Evolutionary conservation across 805 yeast genomes (phyloP).

Genomic region (Metschnikowia gelsemii): DNA sequence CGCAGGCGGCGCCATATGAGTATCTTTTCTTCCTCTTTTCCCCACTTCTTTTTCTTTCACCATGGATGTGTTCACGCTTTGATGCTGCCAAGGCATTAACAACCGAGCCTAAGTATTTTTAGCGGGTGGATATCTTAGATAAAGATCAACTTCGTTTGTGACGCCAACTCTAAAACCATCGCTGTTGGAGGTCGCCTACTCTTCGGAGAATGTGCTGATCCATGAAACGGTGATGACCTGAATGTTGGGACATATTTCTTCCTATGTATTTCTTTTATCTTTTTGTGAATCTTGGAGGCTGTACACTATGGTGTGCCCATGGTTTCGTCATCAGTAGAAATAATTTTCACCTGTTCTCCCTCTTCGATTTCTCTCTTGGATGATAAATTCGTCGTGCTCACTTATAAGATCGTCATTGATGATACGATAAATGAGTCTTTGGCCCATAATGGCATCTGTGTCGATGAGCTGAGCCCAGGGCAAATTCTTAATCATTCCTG

Average conservation of each 20-base stretch:
- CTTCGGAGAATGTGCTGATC: conserved; percentile 57
- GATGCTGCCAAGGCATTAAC: conserved; percentile 19
- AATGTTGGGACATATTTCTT: conserved; percentile 60
- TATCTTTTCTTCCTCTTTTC: background rate
- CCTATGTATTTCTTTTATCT: background rate
- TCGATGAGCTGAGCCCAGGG: conserved; percentile 42
- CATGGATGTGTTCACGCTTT: conserved; percentile 9
- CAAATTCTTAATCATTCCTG: conserved; percentile 51
- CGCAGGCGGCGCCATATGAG: background rate
- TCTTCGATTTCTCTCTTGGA: conserved; percentile 37
- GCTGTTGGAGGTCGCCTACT: conserved; percentile 91
- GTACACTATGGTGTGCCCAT: background rate
- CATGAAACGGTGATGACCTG: conserved; percentile 98
- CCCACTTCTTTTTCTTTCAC: background rate
- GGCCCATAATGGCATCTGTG: conserved; percentile 12
- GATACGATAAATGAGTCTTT: conserved; percentile 23
- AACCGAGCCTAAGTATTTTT: conserved; percentile 15
- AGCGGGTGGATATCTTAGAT: conserved; percentile 25
- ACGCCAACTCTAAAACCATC: conserved; percentile 93
- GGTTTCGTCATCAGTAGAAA: conserved; percentile 17
- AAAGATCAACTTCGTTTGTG: conserved; percentile 15
- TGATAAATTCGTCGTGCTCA: conserved; percentile 29
- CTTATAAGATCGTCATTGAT: conserved; percentile 32
- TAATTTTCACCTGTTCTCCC: conserved; percentile 47
- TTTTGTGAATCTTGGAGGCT: background rate